A percentile compares a stretch with the other conserved stretches of the same genome.
Evolutionary conservation across 129 eudicot genomes (phyloP).

Genomic region (Pulicaria dysenterica): DNA sequence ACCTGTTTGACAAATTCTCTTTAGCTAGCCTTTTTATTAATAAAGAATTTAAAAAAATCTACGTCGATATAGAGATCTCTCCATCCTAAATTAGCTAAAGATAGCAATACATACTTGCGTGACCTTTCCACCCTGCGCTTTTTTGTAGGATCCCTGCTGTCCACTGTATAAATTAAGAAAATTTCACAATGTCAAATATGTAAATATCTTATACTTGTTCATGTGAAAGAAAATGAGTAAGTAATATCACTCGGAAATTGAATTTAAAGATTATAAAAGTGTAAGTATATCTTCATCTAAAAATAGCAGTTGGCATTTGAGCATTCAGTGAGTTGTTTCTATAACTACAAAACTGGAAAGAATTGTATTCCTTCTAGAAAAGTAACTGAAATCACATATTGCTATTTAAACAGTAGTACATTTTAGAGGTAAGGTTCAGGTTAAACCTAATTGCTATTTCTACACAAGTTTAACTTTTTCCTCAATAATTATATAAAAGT

Average conservation of each 20-base stretch:
- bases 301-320: constrained; percentile 9
- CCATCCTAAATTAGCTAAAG: constrained; percentile 14
- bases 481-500: not conserved
- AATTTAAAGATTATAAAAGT: not conserved
- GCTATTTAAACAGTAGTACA: not conserved
- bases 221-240: not conserved
- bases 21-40: not conserved
- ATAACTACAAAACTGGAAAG: not conserved
- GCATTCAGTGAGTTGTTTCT: not conserved
- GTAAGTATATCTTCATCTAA: not conserved
- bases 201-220: constrained; percentile 3
- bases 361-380: not conserved
- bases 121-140: constrained; percentile 86
- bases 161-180: constrained; percentile 43
- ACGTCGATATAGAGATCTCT: not conserved
- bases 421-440: not conserved
- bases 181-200: constrained; percentile 1
- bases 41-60: not conserved
- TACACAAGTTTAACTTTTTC: not conserved
- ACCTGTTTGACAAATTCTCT: not conserved
- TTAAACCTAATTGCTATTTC: not conserved
- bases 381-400: not conserved
- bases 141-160: constrained; percentile 76
- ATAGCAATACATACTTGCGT: constrained; percentile 58
- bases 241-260: not conserved